A percentile compares a stretch with the other conserved stretches of the same genome.
Evolutionary conservation across 768 basidiomycete genomes (phyloP).

Genomic region (Lentinula boryana): DNA sequence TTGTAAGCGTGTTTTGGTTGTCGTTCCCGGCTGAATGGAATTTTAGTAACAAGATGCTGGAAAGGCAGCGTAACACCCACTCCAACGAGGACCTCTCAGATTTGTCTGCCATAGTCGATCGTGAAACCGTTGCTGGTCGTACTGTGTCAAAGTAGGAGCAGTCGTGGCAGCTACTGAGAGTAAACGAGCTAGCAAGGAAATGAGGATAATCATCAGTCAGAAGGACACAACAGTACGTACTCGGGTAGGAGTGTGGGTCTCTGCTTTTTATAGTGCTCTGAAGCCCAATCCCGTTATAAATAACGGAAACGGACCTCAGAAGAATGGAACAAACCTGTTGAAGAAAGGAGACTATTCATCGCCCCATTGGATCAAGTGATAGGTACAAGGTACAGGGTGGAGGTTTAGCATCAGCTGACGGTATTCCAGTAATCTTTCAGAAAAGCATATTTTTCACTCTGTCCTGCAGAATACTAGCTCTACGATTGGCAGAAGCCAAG

Average conservation of each 20-base stretch:
- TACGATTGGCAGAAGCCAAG: neutral
- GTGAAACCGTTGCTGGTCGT: constrained; percentile 16
- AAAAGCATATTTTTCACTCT: neutral
- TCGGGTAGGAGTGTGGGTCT: neutral
- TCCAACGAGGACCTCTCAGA: constrained; percentile 25
- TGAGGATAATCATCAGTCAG: neutral
- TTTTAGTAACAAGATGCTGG: neutral
- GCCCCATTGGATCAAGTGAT: neutral
- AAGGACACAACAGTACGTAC: neutral
- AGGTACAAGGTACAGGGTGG: neutral
- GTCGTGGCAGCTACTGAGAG: neutral
- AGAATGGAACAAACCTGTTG: neutral
- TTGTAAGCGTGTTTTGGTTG: constrained; percentile 22
- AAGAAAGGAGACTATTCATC: neutral
- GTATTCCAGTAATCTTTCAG: neutral
- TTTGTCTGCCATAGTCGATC: constrained; percentile 25
- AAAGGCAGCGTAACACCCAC: constrained; percentile 11
- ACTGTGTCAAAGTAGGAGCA: constrained; percentile 12
- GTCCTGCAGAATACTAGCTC: neutral
- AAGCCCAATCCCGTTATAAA: neutral
- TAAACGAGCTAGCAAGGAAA: neutral
- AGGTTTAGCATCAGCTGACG: neutral
- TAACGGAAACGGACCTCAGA: neutral
- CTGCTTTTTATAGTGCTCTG: neutral
- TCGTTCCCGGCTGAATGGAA: constrained; percentile 22